Base-by-base conservation (phyloP, 2,329 filamentous ascomycete genomes). In the Fusarium verrucosum region DNA sequence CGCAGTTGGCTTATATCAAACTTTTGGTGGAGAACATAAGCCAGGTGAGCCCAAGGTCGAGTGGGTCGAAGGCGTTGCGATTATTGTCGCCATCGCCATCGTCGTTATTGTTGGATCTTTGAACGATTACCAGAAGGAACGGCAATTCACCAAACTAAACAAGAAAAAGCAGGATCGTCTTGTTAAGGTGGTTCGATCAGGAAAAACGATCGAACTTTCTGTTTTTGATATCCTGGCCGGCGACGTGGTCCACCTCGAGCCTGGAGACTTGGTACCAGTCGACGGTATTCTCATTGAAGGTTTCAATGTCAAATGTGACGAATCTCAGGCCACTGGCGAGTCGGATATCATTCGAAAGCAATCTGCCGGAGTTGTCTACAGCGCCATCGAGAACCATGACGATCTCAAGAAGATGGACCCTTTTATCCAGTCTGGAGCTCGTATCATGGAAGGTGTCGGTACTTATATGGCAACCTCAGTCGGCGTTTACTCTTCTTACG, bases 351-450 rank as follows among this genome's bases (percentile, higher is more conserved):
- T 92, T 70, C 88, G 86, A 74, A 92, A 92, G 76, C 82, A 79
- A 28, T 73, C 85, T 7, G 88, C 82, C 36, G 88, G 91, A 44
- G 88, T 91, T 22, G 91, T 92, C 19, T 90, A 83, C 71, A 81
- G 82, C 19, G 89, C 89, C 23, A 90, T 93, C 69, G 86, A 91
- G 68, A 87, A 85, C 63, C 81, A 86, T 67, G 85, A 89, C 37
- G 82, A 81, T 41, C 80, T 89, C 22, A 89, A 86, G 79, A 92
- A 92, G 76, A 84, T 92, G 77, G 91, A 94, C 65, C 90, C 90
- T 0, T 92, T 94, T 69, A 92, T 97, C 70, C 91, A 96, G 68
- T 97, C 93, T 26, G 94, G 90, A 28, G 85, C 88, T 49, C 90
- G 90, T 62, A 89, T 92, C 56, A 89, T 92, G 78, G 90, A 92